Evolutionary conservation across 1,139 yeast genomes (phyloP).

Genomic region (Entelexis sorbosivorans): DNA sequence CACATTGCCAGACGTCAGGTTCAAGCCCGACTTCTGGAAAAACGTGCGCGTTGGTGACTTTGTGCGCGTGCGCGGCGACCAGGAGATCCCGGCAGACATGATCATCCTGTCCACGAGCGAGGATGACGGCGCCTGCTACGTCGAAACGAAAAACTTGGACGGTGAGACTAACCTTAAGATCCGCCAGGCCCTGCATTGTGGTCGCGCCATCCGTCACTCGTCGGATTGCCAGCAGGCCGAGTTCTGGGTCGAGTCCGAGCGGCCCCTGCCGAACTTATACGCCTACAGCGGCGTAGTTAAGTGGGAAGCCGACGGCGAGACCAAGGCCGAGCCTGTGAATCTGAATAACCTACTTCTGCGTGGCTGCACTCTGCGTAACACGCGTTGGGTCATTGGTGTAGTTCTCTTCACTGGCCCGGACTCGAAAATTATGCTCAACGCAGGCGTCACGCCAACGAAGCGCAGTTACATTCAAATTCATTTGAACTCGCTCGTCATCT

Average conservation of each 20-base stretch:
- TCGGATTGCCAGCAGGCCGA: slow-evolving; percentile 61
- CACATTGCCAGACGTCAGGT: slow-evolving; percentile 36
- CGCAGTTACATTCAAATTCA: slow-evolving; percentile 72
- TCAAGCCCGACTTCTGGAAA: slow-evolving; percentile 75
- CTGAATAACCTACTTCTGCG: slow-evolving; percentile 73
- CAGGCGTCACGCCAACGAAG: slow-evolving; percentile 89
- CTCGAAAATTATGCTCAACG: slow-evolving; percentile 82
- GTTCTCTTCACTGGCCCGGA: slow-evolving; percentile 86
- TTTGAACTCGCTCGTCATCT: slow-evolving; percentile 66
- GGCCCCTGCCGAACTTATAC: slow-evolving; percentile 76
- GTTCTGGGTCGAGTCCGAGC: slow-evolving; percentile 83
- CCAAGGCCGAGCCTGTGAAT: slow-evolving; percentile 52
- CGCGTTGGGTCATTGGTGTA: slow-evolving; percentile 86
- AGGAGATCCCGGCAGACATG: slow-evolving; percentile 89
- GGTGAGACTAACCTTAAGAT: slow-evolving; percentile 92
- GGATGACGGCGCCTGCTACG: slow-evolving; percentile 78
- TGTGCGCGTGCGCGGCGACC: slow-evolving; percentile 72
- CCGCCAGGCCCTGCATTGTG: slow-evolving; percentile 62
- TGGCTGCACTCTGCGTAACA: slow-evolving; percentile 75
- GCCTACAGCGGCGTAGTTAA: slow-evolving; percentile 77
- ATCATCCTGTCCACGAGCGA: slow-evolving; percentile 73
- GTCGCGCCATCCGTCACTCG: slow-evolving; percentile 52
- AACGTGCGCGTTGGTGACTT: slow-evolving; percentile 82
- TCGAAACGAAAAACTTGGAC: slow-evolving; percentile 89
- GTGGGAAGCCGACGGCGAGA: slow-evolving; percentile 34